These are phyloP conservation scores for Annulohypoxylon bovei DNA, from an alignment of 495 filamentous ascomycete species.

Conservation along the genomic window DNA sequence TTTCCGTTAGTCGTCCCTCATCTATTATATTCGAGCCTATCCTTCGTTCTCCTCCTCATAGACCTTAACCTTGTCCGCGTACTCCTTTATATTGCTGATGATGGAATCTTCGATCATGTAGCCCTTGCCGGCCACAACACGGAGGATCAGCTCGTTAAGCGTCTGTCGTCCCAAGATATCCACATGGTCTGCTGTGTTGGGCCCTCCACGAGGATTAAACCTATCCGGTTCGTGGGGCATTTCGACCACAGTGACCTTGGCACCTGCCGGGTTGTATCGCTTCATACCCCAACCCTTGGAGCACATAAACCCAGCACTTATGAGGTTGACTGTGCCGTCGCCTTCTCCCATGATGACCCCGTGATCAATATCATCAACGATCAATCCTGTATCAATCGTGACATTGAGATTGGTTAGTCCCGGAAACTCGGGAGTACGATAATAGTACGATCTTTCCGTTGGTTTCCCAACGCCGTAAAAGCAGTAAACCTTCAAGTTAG, in stretches of 20 bases:
- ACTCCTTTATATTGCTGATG: conserved; percentile 80
- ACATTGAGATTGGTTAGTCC: conserved; percentile 74
- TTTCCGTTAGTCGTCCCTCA: conserved; percentile 3
- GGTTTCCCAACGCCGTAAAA: conserved; percentile 96
- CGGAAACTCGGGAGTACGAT: conserved; percentile 76
- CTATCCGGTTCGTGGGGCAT: conserved; percentile 97
- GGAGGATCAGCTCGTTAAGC: conserved; percentile 89
- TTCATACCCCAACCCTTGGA: conserved; percentile 92
- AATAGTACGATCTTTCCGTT: conserved; percentile 91
- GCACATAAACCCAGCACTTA: conserved; percentile 96
- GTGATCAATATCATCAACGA: conserved; percentile 75
- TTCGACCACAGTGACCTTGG: conserved; percentile 84
- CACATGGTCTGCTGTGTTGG: conserved; percentile 96
- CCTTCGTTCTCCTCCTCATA: conserved; percentile 51
- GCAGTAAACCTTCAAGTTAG: conserved; percentile 94
- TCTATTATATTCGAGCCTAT: conserved; percentile 4
- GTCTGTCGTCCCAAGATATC: conserved; percentile 91
- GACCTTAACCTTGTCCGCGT: conserved; percentile 82
- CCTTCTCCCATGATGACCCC: conserved; percentile 94
- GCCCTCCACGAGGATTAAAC: conserved; percentile 90
- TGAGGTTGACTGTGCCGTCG: conserved; percentile 90
- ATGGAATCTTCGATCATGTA: conserved; percentile 80
- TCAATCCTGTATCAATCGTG: conserved; percentile 86
- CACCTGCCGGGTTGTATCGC: conserved; percentile 88
- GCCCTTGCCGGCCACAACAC: conserved; percentile 88